These are phyloP conservation scores for Eremothecium coryli DNA, from an alignment of 1,139 yeast species.

Conservation along the genomic window DNA sequence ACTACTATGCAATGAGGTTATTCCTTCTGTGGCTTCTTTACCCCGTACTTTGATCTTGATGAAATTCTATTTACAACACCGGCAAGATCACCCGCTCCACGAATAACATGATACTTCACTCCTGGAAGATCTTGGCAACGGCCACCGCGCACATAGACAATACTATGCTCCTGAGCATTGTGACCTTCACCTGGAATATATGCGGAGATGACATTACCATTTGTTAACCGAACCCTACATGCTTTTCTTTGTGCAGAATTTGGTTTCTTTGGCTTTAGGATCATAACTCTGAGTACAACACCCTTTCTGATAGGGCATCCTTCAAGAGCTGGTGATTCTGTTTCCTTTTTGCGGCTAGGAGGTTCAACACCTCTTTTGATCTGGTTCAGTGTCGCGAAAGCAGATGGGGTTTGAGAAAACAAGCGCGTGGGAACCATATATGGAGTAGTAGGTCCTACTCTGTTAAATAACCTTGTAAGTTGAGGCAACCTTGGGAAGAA, in stretches of 20 bases:
- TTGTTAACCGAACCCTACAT: conserved; percentile 85
- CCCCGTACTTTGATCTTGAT: conserved; percentile 90
- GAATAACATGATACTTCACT: conserved; percentile 85
- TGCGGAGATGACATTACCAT: conserved; percentile 83
- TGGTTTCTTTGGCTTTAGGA: conserved; percentile 93
- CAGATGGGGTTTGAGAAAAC: conserved; percentile 10
- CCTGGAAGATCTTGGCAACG: conserved; percentile 98
- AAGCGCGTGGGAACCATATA: too few relatives aligned
- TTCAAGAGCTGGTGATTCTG: conserved; percentile 77
- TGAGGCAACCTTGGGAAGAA: too few relatives aligned
- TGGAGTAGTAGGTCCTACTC: too few relatives aligned
- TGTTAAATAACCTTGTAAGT: too few relatives aligned
- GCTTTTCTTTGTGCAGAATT: conserved; percentile 97
- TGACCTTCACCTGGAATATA: conserved; percentile 99
- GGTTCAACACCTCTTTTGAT: conserved; percentile 56
- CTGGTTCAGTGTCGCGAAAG: conserved; percentile 62
- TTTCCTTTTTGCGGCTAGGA: conserved; percentile 41
- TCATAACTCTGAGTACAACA: conserved; percentile 90
- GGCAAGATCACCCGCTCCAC: conserved; percentile 90
- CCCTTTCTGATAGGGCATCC: conserved; percentile 80
- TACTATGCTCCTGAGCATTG: conserved; percentile 96
- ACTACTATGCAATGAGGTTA: too few relatives aligned
- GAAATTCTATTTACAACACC: conserved; percentile 92
- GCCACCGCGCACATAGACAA: conserved; percentile 93
- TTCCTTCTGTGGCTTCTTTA: conserved; percentile 66